Base-by-base conservation (phyloP, 306 rosid species). In the Neltuma alba region DNA sequence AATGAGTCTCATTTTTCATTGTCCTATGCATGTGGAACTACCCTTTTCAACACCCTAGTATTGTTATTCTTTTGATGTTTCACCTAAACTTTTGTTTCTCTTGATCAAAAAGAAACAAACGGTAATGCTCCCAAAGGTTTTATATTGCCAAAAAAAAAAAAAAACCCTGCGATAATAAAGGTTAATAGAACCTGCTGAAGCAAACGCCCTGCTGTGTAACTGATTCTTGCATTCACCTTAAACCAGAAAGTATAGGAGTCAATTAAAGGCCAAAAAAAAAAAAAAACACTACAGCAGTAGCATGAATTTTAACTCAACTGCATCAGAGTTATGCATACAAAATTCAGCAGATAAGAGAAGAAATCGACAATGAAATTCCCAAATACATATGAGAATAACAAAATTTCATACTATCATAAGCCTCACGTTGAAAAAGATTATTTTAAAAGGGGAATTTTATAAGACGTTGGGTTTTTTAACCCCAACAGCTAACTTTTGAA, bases 61-160 rank as follows among this genome's bases (percentile, higher is more conserved):
- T 63, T 7, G 42, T 18, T 63, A 1, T 18, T 31, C 2, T 21
- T 18, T 33, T 10, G 0, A 9, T 66, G 42, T 37, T 37, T 58
- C 34, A 58, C 36, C 36, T 4, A 3, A 33, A 18, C 25, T 33
- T 7, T 62, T n/a, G n/a, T n/a, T n/a, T 33, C 16, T 63, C 5
- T 18, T 23, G 7, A 48, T n/a, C 27, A n/a, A 73, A 73, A 54
- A 73, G 50, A 62, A 62, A 62, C 40, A 16, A 62, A 28, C 38
- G 36, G 34, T 14, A 5, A 1, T 12, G 27, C 41, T 6, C 41
- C 41, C 41, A 37, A 6, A 9, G 41, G 54, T 16, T 48, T 66
- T 66, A 27, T 52, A 42, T 42, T 62, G 62, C 50, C n/a, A n/a
- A n/a, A n/a, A n/a, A n/a, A n/a, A n/a, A n/a, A 64, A 64, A 64